Conservation (phyloP, 164 flowering plant genomes). For the Malania oleifera region DNA sequence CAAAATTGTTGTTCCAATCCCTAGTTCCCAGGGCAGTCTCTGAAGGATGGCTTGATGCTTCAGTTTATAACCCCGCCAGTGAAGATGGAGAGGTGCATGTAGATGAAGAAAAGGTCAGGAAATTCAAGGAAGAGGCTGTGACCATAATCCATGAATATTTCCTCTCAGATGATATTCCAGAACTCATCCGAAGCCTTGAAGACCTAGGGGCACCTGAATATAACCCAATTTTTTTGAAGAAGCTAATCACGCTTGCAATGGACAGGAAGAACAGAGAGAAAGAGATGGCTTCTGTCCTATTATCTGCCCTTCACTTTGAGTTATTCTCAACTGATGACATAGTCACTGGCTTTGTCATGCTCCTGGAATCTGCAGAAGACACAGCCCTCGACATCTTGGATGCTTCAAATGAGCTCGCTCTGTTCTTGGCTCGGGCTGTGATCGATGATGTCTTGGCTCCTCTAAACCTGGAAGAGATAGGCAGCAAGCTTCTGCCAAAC, state of each 20-base stretch:
- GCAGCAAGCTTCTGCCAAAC: slow-evolving; percentile 52
- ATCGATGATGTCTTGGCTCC: slow-evolving; percentile 95
- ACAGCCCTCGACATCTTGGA: slow-evolving; percentile 90
- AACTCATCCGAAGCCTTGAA: slow-evolving; percentile 80
- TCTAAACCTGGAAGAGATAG: slow-evolving; percentile 78
- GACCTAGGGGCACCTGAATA: slow-evolving; percentile 72
- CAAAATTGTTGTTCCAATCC: slow-evolving; percentile 56
- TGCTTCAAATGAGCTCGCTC: slow-evolving; percentile 90
- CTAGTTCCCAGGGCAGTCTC: slow-evolving; percentile 67
- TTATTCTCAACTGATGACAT: slow-evolving; percentile 89
- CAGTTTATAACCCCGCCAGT: slow-evolving; percentile 38
- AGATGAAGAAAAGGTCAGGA: slow-evolving; percentile 45
- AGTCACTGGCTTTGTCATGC: slow-evolving; percentile 83
- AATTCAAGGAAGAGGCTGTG: slow-evolving; percentile 74
- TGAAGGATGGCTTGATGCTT: slow-evolving; percentile 89
- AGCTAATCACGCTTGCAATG: slow-evolving; percentile 90
- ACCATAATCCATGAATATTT: slow-evolving; percentile 90
- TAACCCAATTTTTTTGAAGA: slow-evolving; percentile 83
- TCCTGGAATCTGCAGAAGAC: slow-evolving; percentile 91
- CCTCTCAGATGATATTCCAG: slow-evolving; percentile 93
- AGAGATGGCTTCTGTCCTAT: slow-evolving; percentile 95
- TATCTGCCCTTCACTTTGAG: slow-evolving; percentile 84
- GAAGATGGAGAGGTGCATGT: slow-evolving; percentile 35
- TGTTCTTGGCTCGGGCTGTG: slow-evolving; percentile 90
- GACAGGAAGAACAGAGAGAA: slow-evolving; percentile 95